These are phyloP conservation scores for Geotrichum candidum DNA, from an alignment of 1,139 yeast species.

Conservation along the genomic window DNA sequence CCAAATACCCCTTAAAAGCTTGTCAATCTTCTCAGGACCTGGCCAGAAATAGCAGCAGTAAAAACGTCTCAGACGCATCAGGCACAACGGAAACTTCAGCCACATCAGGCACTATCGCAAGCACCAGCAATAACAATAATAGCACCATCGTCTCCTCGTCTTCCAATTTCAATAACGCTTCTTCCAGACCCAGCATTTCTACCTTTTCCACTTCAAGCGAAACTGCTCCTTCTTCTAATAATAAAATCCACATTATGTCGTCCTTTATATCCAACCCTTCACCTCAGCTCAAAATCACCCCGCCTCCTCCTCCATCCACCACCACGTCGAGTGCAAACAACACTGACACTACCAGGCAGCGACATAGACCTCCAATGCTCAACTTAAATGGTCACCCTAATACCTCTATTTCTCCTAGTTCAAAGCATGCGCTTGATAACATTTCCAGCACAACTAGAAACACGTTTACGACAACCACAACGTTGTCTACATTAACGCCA, in stretches of 20 bases:
- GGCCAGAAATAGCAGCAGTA: background rate
- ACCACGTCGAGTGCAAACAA: background rate
- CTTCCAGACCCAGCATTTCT: background rate
- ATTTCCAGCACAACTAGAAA: constrained; percentile 9
- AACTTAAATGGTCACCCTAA: constrained; percentile 8
- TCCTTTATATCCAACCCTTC: background rate
- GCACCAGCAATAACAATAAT: background rate
- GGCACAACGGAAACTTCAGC: background rate
- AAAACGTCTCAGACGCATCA: background rate
- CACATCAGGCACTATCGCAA: constrained; percentile 1
- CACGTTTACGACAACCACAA: constrained; percentile 12
- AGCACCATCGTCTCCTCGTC: background rate
- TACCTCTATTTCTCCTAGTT: background rate
- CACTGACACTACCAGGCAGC: background rate
- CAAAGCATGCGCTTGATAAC: constrained; percentile 1
- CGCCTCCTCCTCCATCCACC: background rate
- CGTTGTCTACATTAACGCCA: constrained; percentile 12
- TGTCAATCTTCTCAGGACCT: background rate
- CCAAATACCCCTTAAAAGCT: background rate
- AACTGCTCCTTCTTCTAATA: background rate
- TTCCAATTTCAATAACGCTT: background rate
- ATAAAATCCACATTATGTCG: background rate
- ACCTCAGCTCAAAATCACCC: background rate
- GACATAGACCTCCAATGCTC: constrained; percentile 19
- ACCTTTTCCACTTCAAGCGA: background rate